These are phyloP conservation scores for Lyophyllum atratum DNA, from an alignment of 768 basidiomycete genomes.

Conservation along the genomic window DNA sequence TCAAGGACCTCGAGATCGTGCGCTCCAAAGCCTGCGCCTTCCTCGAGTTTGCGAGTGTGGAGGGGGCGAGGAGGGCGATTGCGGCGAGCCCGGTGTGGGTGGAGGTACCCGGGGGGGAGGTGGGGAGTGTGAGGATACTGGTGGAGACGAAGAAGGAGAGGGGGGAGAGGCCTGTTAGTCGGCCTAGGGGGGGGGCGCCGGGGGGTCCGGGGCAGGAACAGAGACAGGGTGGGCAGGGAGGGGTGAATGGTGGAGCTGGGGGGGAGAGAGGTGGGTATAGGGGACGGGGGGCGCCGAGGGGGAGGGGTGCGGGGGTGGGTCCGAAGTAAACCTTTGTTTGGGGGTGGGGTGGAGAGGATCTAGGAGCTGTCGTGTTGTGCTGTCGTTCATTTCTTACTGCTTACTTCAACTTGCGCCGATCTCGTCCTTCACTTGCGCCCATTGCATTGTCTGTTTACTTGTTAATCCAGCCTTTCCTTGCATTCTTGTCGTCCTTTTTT, in stretches of 20 bases:
- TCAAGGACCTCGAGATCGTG: slow-evolving; percentile 90
- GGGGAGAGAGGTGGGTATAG: slow-evolving; percentile 27
- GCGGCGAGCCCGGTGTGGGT: slow-evolving; percentile 72
- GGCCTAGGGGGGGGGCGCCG: slow-evolving; percentile 65
- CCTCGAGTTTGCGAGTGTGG: slow-evolving; percentile 81
- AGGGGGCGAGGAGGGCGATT: slow-evolving; percentile 87
- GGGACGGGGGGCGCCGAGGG: slow-evolving; percentile 31
- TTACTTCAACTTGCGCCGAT: too few species aligned
- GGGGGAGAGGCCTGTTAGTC: slow-evolving; percentile 68
- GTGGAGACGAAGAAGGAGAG: slow-evolving; percentile 94
- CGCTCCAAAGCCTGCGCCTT: slow-evolving; percentile 91
- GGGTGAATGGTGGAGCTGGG: slow-evolving; percentile 34
- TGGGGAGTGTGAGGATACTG: slow-evolving; percentile 54
- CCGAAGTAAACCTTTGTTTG: neutral
- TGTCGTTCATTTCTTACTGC: neutral
- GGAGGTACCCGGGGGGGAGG: slow-evolving; percentile 62
- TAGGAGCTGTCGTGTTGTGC: neutral
- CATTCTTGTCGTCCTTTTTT: too few species aligned
- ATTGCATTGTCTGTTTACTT: too few species aligned
- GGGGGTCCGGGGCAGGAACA: slow-evolving; percentile 46
- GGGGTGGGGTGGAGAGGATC: neutral
- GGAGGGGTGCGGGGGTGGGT: slow-evolving; percentile 13
- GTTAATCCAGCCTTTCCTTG: too few species aligned
- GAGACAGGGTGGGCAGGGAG: slow-evolving; percentile 22
- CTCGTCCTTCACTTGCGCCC: too few species aligned